Evolutionary conservation across 2,329 filamentous ascomycete species (phyloP).

Genomic region (Cephalotrichum gorgonifer): DNA sequence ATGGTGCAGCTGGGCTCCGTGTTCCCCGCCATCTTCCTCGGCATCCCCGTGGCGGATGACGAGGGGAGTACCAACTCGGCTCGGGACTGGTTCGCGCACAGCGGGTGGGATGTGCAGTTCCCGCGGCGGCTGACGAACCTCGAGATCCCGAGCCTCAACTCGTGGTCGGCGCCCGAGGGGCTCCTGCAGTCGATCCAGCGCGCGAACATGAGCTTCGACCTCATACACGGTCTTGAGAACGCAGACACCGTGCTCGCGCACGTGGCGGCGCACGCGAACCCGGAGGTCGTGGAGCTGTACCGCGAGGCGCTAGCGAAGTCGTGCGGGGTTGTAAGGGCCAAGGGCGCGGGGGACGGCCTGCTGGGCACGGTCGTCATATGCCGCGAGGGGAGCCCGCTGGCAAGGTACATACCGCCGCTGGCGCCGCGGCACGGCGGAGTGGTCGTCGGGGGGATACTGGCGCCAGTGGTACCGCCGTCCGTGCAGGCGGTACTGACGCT

Average conservation of each 20-base stretch:
- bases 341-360: slow-evolving; percentile 55
- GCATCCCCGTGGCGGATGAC: slow-evolving; percentile 55
- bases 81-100: slow-evolving; percentile 76
- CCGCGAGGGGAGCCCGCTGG: slow-evolving; percentile 56
- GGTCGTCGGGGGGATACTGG: slow-evolving; percentile 63
- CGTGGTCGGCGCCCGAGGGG: slow-evolving; percentile 68
- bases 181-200: slow-evolving; percentile 63
- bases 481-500: slow-evolving; percentile 57
- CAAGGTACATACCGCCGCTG: slow-evolving; percentile 59
- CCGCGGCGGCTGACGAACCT: slow-evolving; percentile 53
- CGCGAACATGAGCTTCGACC: slow-evolving; percentile 68
- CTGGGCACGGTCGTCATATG: slow-evolving; percentile 74
- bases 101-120: slow-evolving; percentile 72
- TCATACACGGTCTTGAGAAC: slow-evolving; percentile 72
- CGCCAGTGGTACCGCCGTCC: slow-evolving; percentile 62
- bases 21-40: slow-evolving; percentile 77
- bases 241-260: slow-evolving; percentile 64
- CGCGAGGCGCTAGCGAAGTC: slow-evolving; percentile 61
- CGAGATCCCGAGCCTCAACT: slow-evolving; percentile 59
- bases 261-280: slow-evolving; percentile 62
- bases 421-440: slow-evolving; percentile 44
- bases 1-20: slow-evolving; percentile 73
- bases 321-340: slow-evolving; percentile 77
- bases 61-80: slow-evolving; percentile 20
- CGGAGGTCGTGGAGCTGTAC: slow-evolving; percentile 73